Base-by-base conservation (phyloP, 2,329 filamentous ascomycete species). In the Fusarium sp. region DNA sequence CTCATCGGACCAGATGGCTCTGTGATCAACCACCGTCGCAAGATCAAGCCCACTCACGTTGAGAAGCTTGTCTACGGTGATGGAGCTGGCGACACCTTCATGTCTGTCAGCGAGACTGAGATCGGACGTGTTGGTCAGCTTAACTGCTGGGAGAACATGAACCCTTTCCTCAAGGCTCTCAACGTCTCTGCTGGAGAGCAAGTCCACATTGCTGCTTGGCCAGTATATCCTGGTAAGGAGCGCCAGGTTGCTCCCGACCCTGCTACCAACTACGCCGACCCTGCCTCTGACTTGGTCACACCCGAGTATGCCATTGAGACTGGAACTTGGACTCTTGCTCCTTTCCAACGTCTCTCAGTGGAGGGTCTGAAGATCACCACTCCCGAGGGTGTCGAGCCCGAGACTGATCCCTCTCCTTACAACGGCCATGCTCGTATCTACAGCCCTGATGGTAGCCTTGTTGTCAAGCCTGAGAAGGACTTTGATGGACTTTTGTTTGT, bases 61-160 rank as follows among this genome's bases (percentile, higher is more conserved):
- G 82, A 84, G 71, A 78, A 81, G 40, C 76, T 80, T 4, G 77
- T 81, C 40, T 88, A 85, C 69, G 86, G 86, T 3, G 86, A 88
- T 48, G 86, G 85, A 4, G 80, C 84, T 2, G 86, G 84, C 4
- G 84, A 87, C 36, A 84, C 85, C n/a, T 83, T 86, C 43, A 60
- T 65, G 51, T 63, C 70, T 0, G 86, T 87, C 0, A 80, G 82
- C 7, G 79, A 84, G 39, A 82, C 82, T 2, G 77, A 79, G 2
- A 83, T 85, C 47, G 85, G 84, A 4, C 82, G 82, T 5, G 78
- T 88, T 7, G 86, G 85, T 0, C 82, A 81, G 6, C 76, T 88
- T 25, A 86, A 85, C 67, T 87, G 85, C 75, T 87, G 84, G 83
- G 84, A 87, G 69, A 83, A 88, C 62, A 82, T 74, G 72, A 74